phyloP scores from a whole-genome alignment of 2,329 filamentous ascomycete species.

The Amauroascus niger region DNA sequence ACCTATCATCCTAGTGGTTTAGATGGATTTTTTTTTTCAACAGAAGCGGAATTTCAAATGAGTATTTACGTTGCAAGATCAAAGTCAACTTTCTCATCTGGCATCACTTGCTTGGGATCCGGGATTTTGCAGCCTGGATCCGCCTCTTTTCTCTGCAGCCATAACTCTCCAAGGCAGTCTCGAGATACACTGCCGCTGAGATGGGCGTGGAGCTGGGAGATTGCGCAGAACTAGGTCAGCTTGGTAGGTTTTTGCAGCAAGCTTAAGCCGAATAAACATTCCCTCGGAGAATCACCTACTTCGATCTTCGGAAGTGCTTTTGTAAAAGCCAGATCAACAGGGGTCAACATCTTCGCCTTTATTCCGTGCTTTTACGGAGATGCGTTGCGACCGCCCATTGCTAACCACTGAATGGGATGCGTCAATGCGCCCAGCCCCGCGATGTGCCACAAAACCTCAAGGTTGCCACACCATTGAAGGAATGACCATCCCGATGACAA shows the following conservation, averaged over 20 bases:
- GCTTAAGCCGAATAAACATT: not conserved
- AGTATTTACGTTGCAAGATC: conserved; percentile 56
- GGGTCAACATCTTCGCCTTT: not conserved
- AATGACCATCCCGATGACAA: not conserved
- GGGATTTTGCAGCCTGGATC: conserved; percentile 47
- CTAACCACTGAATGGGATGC: too few relatives aligned
- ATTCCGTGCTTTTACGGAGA: too few relatives aligned
- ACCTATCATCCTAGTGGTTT: conserved; percentile 48
- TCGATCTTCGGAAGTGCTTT: conserved; percentile 31
- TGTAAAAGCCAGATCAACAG: conserved; percentile 27
- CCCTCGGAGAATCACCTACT: conserved; percentile 18
- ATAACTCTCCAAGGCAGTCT: conserved; percentile 63
- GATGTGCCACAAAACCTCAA: too few relatives aligned
- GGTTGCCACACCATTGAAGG: too few relatives aligned
- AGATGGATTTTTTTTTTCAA: too few relatives aligned
- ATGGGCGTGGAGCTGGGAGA: conserved; percentile 62
- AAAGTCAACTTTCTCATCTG: conserved; percentile 60
- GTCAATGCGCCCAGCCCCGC: too few relatives aligned
- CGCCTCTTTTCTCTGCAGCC: conserved; percentile 49
- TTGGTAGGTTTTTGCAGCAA: too few relatives aligned
- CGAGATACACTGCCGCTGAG: conserved; percentile 69
- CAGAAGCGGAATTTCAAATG: not conserved
- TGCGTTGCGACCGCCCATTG: too few relatives aligned
- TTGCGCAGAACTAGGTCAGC: too few relatives aligned
- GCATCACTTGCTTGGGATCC: conserved; percentile 61